phyloP scores from a whole-genome alignment of 352 stramenopile species.

The Phytophthora ramorum region DNA sequence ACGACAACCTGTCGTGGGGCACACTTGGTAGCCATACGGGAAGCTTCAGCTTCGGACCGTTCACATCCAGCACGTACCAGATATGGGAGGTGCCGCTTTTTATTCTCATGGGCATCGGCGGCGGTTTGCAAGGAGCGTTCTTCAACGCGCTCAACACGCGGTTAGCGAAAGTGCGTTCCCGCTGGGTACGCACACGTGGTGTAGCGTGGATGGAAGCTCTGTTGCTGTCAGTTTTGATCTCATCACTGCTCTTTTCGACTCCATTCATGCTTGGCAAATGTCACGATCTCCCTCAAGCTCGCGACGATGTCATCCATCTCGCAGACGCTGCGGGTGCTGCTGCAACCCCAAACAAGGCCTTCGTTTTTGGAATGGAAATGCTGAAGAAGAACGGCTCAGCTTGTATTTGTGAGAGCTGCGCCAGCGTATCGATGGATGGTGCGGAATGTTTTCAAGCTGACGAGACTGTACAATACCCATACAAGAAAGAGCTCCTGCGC shows the following conservation, averaged over 20 bases:
- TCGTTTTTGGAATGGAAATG: conserved; percentile 77
- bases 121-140: conserved; percentile 83
- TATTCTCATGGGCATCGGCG: conserved; percentile 84
- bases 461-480: conserved; percentile 77
- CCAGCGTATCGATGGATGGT: conserved; percentile 51
- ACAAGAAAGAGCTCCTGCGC: conserved; percentile 90
- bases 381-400: conserved; percentile 69
- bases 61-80: conserved; percentile 79
- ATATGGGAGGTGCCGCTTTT: conserved; percentile 90
- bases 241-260: conserved; percentile 66
- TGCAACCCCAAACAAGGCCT: conserved; percentile 51
- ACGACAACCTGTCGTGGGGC: conserved; percentile 75
- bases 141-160: conserved; percentile 82
- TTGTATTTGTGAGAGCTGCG: conserved; percentile 78
- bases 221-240: conserved; percentile 63
- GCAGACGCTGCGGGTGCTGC: conserved; percentile 40
- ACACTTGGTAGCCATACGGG: conserved; percentile 75
- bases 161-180: conserved; percentile 51
- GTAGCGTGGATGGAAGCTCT: conserved; percentile 71
- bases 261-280: conserved; percentile 76
- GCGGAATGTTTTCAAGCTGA: conserved; percentile 72
- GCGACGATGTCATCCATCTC: conserved; percentile 61
- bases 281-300: conserved; percentile 57
- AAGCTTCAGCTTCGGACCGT: conserved; percentile 78
- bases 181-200: conserved; percentile 64